These are phyloP conservation scores for Cronartium ribicola DNA, from an alignment of 1,284 basidiomycete species.

Conservation along the genomic window DNA sequence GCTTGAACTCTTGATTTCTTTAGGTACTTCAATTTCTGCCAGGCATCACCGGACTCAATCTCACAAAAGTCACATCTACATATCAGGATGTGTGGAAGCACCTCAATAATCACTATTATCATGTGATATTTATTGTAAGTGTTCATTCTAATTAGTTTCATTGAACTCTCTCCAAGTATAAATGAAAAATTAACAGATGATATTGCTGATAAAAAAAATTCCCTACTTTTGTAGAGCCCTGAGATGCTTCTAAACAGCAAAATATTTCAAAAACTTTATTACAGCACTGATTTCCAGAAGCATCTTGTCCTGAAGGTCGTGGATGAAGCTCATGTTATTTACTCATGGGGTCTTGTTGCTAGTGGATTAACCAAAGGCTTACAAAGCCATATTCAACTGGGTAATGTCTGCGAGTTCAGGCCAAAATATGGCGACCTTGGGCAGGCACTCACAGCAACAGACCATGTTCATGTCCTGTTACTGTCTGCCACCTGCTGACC, in stretches of 20 bases:
- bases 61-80: neutral
- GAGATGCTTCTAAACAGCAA: slow-evolving; percentile 10
- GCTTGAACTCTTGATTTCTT: neutral
- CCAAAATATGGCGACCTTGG: slow-evolving; percentile 13
- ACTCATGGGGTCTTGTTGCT: slow-evolving; percentile 23
- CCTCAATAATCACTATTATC: neutral
- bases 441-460: neutral
- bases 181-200: neutral
- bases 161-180: no score
- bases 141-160: neutral
- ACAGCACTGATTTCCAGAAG: neutral
- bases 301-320: slow-evolving; percentile 1
- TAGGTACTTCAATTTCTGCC: neutral
- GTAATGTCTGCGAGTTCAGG: neutral
- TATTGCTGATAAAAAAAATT: neutral
- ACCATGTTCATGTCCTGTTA: neutral
- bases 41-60: neutral
- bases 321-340: slow-evolving; percentile 5
- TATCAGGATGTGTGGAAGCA: neutral
- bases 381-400: neutral
- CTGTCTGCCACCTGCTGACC: slow-evolving; percentile 27
- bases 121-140: neutral
- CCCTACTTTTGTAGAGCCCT: neutral
- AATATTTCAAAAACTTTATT: slow-evolving; percentile 10
- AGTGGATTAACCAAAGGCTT: slow-evolving; percentile 15